Evolutionary conservation across 352 stramenopile species (phyloP).

Genomic region (Phytophthora sp.): DNA sequence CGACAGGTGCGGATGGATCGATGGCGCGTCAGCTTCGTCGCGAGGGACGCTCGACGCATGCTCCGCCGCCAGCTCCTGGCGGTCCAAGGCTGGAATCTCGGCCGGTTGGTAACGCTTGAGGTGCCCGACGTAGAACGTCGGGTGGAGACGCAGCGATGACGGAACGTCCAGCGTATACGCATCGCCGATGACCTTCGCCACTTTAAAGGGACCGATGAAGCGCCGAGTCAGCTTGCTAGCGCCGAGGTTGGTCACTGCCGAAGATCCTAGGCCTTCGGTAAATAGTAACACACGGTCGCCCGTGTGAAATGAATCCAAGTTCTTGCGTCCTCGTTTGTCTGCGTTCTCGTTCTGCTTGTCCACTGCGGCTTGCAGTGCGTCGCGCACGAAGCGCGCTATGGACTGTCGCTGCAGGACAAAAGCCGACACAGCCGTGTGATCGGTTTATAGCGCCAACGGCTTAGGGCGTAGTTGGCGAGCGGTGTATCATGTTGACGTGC

Average conservation of each 20-base stretch:
- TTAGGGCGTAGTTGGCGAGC: not conserved
- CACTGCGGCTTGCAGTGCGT: not conserved
- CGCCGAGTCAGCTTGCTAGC: not conserved
- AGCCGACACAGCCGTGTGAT: not conserved
- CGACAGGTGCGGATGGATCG: no score
- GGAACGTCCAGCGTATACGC: not conserved
- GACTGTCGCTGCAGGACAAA: not conserved
- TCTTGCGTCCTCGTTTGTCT: not conserved
- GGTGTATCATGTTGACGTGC: no score
- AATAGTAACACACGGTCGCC: not conserved
- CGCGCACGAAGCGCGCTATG: not conserved
- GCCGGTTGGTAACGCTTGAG: not conserved
- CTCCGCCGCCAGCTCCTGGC: no score
- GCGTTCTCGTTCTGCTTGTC: not conserved
- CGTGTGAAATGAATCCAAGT: not conserved
- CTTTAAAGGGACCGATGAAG: not conserved
- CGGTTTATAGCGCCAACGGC: not conserved
- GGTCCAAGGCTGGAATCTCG: not conserved
- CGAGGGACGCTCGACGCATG: no score
- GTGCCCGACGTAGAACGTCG: not conserved
- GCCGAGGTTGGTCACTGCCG: not conserved
- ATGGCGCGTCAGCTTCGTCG: no score
- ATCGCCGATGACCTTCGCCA: not conserved
- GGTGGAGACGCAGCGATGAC: not conserved
- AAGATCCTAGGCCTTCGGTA: not conserved